Conservation (phyloP, 345 rosid species). For the Linum usitatissimum region DNA sequence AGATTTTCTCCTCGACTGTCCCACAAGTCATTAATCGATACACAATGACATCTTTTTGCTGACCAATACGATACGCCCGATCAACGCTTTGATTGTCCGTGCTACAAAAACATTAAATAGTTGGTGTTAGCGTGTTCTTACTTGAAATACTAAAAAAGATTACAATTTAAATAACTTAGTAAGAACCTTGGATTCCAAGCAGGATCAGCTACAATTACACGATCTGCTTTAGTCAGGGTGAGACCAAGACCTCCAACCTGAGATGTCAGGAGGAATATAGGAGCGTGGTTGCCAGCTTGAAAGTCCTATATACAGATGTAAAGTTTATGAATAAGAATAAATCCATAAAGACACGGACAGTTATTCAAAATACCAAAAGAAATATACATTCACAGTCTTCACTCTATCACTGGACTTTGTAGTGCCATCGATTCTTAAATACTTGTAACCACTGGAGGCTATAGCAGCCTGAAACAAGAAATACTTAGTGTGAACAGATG, state of each 20-base stretch:
- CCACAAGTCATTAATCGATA: constrained; percentile 94
- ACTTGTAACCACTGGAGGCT: constrained; percentile 47
- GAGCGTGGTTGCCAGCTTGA: constrained; percentile 68
- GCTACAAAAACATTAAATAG: constrained; percentile 29
- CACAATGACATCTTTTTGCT: constrained; percentile 79
- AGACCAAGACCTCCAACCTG: constrained; percentile 99
- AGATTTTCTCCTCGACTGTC: constrained; percentile 97
- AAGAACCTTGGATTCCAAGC: constrained; percentile 96
- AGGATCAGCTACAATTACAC: constrained; percentile 95
- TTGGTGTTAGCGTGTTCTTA: neutral
- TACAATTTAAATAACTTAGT: neutral
- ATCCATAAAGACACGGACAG: neutral
- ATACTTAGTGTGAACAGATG: constrained; percentile 6
- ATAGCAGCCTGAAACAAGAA: constrained; percentile 54
- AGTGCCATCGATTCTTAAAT: constrained; percentile 86
- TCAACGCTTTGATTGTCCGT: constrained; percentile 98
- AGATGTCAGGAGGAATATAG: constrained; percentile 86
- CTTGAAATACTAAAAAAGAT: neutral
- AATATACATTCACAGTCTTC: constrained; percentile 69
- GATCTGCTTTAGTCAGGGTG: constrained; percentile 93
- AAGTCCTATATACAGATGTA: constrained; percentile 48
- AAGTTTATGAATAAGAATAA: constrained; percentile 2
- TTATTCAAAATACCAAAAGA: neutral
- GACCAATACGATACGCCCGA: constrained; percentile 97
- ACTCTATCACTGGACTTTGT: constrained; percentile 78